These are phyloP conservation scores for Primulina eburnea DNA, from an alignment of 257 asterid species.

Conservation along the genomic window DNA sequence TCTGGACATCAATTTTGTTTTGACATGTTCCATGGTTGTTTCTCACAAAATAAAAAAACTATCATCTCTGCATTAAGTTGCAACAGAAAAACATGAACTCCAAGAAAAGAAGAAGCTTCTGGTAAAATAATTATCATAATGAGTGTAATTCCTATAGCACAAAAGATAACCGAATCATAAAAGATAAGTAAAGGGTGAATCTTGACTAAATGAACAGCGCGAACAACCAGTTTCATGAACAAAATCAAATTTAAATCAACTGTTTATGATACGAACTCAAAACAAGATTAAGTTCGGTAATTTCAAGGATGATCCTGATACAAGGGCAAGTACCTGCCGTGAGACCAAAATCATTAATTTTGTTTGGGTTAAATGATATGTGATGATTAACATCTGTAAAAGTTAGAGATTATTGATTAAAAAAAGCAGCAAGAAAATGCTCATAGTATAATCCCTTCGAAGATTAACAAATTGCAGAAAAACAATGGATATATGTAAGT, in stretches of 20 bases:
- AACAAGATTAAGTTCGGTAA: neutral
- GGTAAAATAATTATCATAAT: neutral
- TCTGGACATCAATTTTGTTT: no score
- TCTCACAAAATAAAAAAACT: no score
- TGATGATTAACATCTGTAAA: constrained; percentile 20
- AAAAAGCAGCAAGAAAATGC: neutral
- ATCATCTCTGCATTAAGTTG: neutral
- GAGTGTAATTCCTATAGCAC: neutral
- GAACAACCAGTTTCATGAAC: neutral
- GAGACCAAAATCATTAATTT: constrained; percentile 24
- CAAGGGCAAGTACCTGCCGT: constrained; percentile 36
- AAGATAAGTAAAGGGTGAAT: neutral
- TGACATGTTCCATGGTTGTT: no score
- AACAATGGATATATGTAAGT: constrained; percentile 4
- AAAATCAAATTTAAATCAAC: neutral
- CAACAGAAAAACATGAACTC: neutral
- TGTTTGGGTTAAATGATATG: neutral
- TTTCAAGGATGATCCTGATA: constrained; percentile 9
- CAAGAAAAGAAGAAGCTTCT: neutral
- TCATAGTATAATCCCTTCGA: neutral
- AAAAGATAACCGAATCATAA: neutral
- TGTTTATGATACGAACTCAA: neutral
- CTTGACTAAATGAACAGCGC: constrained; percentile 5
- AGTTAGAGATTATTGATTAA: neutral
- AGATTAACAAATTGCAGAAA: constrained; percentile 6